These are phyloP conservation scores for Termitomyces sp. DNA, from an alignment of 768 basidiomycete species.

Conservation along the genomic window DNA sequence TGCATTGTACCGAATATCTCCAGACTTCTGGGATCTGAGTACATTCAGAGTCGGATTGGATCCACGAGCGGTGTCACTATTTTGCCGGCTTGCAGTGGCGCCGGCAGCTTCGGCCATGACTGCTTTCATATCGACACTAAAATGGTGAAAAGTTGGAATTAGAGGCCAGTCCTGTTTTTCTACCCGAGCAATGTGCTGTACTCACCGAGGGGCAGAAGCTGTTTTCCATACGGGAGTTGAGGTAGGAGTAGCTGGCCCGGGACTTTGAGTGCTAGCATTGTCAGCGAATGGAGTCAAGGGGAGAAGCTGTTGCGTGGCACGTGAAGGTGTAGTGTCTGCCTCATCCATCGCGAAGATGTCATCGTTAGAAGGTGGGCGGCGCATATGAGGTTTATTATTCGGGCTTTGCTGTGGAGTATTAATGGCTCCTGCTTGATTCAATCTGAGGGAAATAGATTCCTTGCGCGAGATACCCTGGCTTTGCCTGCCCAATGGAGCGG, in stretches of 20 bases:
- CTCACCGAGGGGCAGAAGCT: slow-evolving; percentile 46
- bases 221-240: slow-evolving; percentile 44
- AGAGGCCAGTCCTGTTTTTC: slow-evolving; percentile 2
- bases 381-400: slow-evolving; percentile 15
- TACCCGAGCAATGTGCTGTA: slow-evolving; percentile 4
- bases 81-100: slow-evolving; percentile 6
- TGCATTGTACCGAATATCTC: neutral
- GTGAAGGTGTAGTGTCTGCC: slow-evolving; percentile 22
- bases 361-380: slow-evolving; percentile 39
- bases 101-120: slow-evolving; percentile 72
- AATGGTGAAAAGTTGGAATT: slow-evolving; percentile 3
- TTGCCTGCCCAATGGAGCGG: slow-evolving; percentile 43
- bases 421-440: slow-evolving; percentile 9
- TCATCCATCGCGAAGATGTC: slow-evolving; percentile 89
- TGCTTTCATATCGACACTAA: slow-evolving; percentile 78
- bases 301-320: slow-evolving; percentile 15
- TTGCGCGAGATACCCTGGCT: slow-evolving; percentile 16
- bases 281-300: slow-evolving; percentile 7
- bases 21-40: slow-evolving; percentile 1
- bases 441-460: slow-evolving; percentile 15
- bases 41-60: neutral
- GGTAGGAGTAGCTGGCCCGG: slow-evolving; percentile 5
- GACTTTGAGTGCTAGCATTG: neutral
- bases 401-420: slow-evolving; percentile 22
- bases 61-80: neutral